Conservation (phyloP, 768 basidiomycete genomes). For the Phylloporus sp. region DNA sequence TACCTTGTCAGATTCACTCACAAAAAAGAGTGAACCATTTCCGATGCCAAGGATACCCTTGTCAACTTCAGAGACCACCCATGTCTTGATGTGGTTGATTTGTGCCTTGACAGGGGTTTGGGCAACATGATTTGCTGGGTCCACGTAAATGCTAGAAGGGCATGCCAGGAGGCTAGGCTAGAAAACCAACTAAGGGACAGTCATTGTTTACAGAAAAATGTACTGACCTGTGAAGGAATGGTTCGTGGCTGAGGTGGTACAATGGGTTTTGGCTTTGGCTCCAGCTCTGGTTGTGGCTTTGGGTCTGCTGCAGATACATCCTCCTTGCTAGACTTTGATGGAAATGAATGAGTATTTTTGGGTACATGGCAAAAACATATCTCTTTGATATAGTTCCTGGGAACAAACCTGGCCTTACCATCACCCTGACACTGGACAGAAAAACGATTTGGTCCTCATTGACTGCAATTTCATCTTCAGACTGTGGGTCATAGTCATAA, state of each 20-base stretch:
- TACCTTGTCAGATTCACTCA: constrained; percentile 97
- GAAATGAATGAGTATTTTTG: neutral
- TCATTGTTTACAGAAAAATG: constrained; percentile 1
- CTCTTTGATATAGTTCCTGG: constrained; percentile 83
- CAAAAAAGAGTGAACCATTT: constrained; percentile 94
- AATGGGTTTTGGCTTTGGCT: constrained; percentile 5
- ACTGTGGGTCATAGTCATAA: constrained; percentile 90
- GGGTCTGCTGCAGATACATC: constrained; percentile 25
- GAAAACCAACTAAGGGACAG: constrained; percentile 4
- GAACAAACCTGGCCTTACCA: constrained; percentile 85
- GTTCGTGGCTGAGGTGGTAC: constrained; percentile 29
- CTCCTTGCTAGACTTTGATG: constrained; percentile 35
- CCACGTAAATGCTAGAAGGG: constrained; percentile 63
- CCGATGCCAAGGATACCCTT: constrained; percentile 93
- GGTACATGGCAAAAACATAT: constrained; percentile 24
- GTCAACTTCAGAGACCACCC: constrained; percentile 85
- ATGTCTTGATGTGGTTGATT: constrained; percentile 78
- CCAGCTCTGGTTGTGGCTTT: constrained; percentile 4
- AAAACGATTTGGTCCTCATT: constrained; percentile 86
- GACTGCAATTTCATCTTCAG: constrained; percentile 88
- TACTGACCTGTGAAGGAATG: constrained; percentile 55
- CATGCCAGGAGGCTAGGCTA: constrained; percentile 48
- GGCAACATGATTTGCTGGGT: constrained; percentile 74
- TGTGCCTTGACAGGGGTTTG: constrained; percentile 54
- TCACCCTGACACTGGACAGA: constrained; percentile 65